Evolutionary conservation across 192 early-diverging fungal genomes (phyloP).

Genomic region (Umbelopsis sp.): DNA sequence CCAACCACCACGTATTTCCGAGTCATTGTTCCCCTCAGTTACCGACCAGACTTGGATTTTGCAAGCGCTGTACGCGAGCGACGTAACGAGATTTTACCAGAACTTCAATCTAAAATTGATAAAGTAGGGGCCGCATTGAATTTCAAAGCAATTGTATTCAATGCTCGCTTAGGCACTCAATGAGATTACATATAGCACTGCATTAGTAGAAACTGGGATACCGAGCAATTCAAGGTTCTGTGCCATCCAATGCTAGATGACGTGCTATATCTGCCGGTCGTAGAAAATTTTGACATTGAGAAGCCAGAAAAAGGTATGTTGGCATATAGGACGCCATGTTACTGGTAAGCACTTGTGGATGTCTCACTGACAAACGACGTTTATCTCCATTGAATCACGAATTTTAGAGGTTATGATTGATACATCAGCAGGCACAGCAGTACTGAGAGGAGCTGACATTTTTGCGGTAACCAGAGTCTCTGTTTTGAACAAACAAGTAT

Average conservation of each 20-base stretch:
- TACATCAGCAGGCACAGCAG: slow-evolving; percentile 4
- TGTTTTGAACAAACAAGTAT: neutral
- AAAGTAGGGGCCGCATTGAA: neutral
- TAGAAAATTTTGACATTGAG: slow-evolving; percentile 1
- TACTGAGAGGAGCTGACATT: slow-evolving; percentile 27
- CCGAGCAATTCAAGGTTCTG: slow-evolving; percentile 1
- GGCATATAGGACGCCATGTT: too few relatives aligned
- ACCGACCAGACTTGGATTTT: slow-evolving; percentile 1
- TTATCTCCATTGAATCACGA: neutral
- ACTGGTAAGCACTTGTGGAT: too few relatives aligned
- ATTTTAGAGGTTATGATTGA: slow-evolving; percentile 23
- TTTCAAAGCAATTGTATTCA: neutral
- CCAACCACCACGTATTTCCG: slow-evolving; percentile 18
- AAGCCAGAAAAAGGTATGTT: slow-evolving; percentile 5
- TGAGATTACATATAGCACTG: neutral
- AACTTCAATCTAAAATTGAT: neutral
- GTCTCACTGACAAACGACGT: too few relatives aligned
- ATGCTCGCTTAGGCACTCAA: neutral
- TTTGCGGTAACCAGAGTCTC: slow-evolving; percentile 22
- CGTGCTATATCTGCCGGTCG: slow-evolving; percentile 26
- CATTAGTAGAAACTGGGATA: neutral
- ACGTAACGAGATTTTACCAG: neutral
- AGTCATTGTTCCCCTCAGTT: neutral
- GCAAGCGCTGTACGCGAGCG: neutral
- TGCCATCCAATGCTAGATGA: slow-evolving; percentile 17